Base-by-base conservation (phyloP, 2,329 filamentous ascomycete species). In the Septoria petroselini region DNA sequence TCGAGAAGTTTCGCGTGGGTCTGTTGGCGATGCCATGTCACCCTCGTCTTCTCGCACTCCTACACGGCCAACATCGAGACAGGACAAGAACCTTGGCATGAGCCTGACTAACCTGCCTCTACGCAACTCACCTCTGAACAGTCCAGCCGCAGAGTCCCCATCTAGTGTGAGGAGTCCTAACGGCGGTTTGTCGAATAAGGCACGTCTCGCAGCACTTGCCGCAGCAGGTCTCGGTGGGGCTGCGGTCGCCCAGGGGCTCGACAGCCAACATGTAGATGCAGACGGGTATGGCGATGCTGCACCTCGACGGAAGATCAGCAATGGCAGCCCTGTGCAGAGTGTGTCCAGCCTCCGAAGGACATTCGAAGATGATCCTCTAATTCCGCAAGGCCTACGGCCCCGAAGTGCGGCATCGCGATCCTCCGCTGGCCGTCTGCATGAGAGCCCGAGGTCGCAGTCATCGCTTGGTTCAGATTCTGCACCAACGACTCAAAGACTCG, bases 251-350 rank as follows among this genome's bases (percentile, higher is more conserved):
- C 84, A 1, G 84, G 87, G 55, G 79, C 84, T 60, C 77, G 50
- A 82, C 8, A 81, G 85, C 58, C 78, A 81, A 44, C 52, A 60
- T 33, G 58, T 65, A 18, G 61, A 66, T 49, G 61, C 59, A 14
- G 64, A 66, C 48, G 63, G 60, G 2, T 66, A 68, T 49, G 64
- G 62, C n/a, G 48, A 56, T 7, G 33, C 31, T 17, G 52, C 48
- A 7, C 44, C 45, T 7, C 54, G 53, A 14, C 60, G 59, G 12
- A 58, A 59, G 17, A 52, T 62, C 29, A 52, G 59, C 50, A 46
- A 29, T 15, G 50, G 50, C 41, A 96, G 91, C 65, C 91, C 91
- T 0, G 91, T 95, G 52, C 91, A 93, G 59, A 96, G 91, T 62
- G 88, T 95, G 12, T 91, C 89, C 8, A 93, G 91, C 55, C 52